Evolutionary conservation across 192 early-diverging fungal species (phyloP).

Genomic region (Jimgerdemannia lactiflua): DNA sequence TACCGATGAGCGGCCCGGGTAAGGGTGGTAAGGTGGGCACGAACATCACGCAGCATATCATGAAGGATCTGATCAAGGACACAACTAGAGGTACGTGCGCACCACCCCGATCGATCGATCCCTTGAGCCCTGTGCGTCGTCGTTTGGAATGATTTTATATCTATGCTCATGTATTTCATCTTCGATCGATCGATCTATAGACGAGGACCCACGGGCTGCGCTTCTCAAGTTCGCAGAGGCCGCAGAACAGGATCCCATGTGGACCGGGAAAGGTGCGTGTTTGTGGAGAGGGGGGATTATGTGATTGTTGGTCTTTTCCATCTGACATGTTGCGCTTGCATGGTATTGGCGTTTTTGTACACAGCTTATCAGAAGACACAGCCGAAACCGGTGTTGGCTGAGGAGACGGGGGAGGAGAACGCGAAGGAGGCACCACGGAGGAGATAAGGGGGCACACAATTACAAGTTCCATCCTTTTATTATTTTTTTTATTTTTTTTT

Average conservation of each 20-base stretch:
- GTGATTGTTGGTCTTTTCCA: no score
- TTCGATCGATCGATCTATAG: constrained; percentile 32
- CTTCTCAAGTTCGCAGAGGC: constrained; percentile 82
- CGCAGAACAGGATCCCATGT: constrained; percentile 80
- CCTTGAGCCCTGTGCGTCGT: no score
- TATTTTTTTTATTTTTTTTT: no score
- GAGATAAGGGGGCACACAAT: background rate
- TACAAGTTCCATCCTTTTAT: no score
- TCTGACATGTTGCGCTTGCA: background rate
- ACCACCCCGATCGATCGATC: no score
- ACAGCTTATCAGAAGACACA: constrained; percentile 80
- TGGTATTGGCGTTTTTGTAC: constrained; percentile 2
- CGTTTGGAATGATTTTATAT: constrained; percentile 22
- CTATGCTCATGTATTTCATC: constrained; percentile 5
- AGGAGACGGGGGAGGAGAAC: constrained; percentile 60
- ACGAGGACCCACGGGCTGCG: constrained; percentile 93
- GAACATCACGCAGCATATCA: constrained; percentile 80
- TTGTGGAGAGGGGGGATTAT: background rate
- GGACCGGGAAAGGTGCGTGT: constrained; percentile 57
- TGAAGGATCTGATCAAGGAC: constrained; percentile 76
- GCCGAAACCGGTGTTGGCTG: constrained; percentile 65
- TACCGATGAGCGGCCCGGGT: constrained; percentile 79
- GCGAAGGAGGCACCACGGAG: constrained; percentile 34
- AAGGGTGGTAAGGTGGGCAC: constrained; percentile 83
- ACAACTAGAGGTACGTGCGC: constrained; percentile 42